phyloP scores from a whole-genome alignment of 2,329 filamentous ascomycete species.

The Aspergillus melleus region DNA sequence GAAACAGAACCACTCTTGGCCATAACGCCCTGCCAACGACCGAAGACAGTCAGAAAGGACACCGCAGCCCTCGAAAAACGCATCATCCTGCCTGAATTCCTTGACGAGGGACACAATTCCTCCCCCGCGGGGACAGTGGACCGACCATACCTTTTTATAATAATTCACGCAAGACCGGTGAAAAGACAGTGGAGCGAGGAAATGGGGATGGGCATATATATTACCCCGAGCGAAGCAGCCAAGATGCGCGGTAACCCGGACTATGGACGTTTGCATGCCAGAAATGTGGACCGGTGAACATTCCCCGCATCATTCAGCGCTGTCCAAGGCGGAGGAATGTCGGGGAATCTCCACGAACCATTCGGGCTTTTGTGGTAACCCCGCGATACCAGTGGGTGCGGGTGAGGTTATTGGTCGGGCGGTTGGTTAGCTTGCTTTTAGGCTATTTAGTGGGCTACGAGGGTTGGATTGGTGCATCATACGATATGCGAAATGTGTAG shows the following conservation, averaged over 20 bases:
- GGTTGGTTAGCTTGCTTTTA: too few species aligned
- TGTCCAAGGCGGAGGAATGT: slow-evolving; percentile 5
- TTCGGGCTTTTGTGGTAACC: too few species aligned
- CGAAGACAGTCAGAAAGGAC: not conserved
- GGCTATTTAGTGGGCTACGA: too few species aligned
- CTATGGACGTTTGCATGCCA: not conserved
- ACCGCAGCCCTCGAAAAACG: not conserved
- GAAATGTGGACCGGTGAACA: not conserved
- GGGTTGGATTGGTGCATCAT: too few species aligned
- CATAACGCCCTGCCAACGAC: not conserved
- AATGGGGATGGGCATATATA: slow-evolving; percentile 1
- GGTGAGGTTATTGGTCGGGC: too few species aligned
- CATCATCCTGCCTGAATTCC: not conserved
- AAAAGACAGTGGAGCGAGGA: not conserved
- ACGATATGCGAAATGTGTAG: too few species aligned
- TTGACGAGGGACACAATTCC: not conserved
- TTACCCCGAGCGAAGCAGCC: not conserved
- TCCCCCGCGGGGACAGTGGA: not conserved
- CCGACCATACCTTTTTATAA: not conserved
- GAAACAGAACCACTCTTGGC: not conserved
- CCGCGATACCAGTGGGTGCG: too few species aligned
- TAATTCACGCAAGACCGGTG: not conserved
- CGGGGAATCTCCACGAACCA: slow-evolving; percentile 2
- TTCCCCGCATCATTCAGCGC: not conserved
- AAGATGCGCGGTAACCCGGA: not conserved